phyloP scores from a whole-genome alignment of 768 basidiomycete species.

The Termitomyces titanicus region DNA sequence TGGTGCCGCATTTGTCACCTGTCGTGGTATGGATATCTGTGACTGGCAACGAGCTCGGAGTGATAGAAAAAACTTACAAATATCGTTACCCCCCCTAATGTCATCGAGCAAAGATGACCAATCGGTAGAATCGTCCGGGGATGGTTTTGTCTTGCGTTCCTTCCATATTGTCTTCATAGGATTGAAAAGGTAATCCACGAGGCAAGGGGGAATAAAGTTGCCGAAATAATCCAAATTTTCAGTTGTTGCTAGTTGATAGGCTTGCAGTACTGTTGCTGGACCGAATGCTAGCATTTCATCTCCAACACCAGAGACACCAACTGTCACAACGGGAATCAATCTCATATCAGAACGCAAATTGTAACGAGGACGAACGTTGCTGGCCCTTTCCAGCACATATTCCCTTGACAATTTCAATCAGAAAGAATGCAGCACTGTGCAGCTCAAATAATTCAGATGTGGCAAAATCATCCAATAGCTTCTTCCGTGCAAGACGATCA shows the following conservation, averaged over 20 bases:
- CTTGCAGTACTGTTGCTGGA: slow-evolving; percentile 10
- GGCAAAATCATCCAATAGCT: slow-evolving; percentile 6
- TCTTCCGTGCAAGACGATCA: slow-evolving; percentile 6
- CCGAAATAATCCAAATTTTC: background rate
- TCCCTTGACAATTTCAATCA: slow-evolving; percentile 12
- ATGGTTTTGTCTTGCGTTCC: slow-evolving; percentile 17
- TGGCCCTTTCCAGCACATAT: background rate
- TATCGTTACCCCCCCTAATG: slow-evolving; percentile 9
- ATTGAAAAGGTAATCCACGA: slow-evolving; percentile 11
- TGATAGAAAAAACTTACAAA: slow-evolving; percentile 7
- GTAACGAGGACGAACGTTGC: background rate
- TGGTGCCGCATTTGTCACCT: slow-evolving; percentile 16
- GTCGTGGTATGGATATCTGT: background rate
- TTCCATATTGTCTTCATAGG: slow-evolving; percentile 16
- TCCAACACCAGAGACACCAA: background rate
- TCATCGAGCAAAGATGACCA: slow-evolving; percentile 18
- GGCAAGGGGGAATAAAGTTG: background rate
- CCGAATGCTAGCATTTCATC: slow-evolving; percentile 5
- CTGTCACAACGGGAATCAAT: background rate
- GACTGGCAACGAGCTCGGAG: background rate
- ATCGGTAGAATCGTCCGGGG: slow-evolving; percentile 10
- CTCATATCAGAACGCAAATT: background rate
- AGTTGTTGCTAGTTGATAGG: slow-evolving; percentile 2
- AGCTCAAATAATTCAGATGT: slow-evolving; percentile 12
- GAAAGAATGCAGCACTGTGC: slow-evolving; percentile 12